Percentiles rank a stretch among this genome's conserved stretches.
phyloP scores from a whole-genome alignment of 2,329 filamentous ascomycete genomes.

The Cercospora sesami region DNA sequence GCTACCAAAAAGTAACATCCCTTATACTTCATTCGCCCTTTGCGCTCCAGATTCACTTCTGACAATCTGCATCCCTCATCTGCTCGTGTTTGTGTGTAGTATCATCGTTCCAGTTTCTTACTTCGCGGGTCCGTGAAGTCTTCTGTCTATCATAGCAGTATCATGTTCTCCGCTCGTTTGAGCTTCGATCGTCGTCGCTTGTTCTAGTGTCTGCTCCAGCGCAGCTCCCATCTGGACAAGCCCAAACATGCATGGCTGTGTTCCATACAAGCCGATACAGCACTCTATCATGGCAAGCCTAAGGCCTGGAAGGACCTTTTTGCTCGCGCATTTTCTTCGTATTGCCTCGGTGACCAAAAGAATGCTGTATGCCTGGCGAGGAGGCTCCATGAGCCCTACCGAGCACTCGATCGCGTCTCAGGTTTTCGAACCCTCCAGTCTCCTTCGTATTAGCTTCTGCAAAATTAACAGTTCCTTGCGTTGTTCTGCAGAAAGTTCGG shows the following conservation, averaged over 20 bases:
- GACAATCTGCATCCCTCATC: not conserved
- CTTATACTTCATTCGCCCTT: not conserved
- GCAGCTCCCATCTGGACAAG: not conserved
- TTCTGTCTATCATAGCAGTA: not conserved
- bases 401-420: slow-evolving; percentile 20
- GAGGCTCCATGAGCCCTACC: not conserved
- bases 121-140: not conserved
- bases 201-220: not conserved
- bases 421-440: slow-evolving; percentile 34
- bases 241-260: not conserved
- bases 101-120: not conserved
- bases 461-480: slow-evolving; percentile 37
- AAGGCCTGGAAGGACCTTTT: not conserved
- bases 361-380: not conserved
- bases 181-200: not conserved
- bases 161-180: not conserved
- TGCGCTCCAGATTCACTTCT: not conserved
- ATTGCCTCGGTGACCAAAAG: not conserved
- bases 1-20: not conserved
- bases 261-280: not conserved
- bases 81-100: not conserved
- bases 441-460: slow-evolving; percentile 41
- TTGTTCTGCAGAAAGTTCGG: slow-evolving; percentile 38
- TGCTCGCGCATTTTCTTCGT: not conserved
- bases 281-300: not conserved